Evolutionary conservation across 73 alveolate species (phyloP).

Genomic region (Paramecium bursaria): DNA sequence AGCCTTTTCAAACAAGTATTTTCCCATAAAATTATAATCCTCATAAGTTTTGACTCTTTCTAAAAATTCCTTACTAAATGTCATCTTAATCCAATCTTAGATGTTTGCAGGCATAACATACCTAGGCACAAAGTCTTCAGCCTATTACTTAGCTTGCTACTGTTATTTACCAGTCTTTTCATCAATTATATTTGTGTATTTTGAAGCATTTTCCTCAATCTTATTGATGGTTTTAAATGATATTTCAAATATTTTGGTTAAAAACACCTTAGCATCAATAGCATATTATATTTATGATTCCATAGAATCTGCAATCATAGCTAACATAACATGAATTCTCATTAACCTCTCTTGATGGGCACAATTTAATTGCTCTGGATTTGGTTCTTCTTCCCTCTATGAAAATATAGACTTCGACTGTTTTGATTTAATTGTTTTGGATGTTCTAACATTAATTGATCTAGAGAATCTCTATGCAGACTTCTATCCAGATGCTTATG

Average conservation of each 20-base stretch:
- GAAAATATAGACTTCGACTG: constrained; percentile 92
- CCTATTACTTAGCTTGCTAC: constrained; percentile 5
- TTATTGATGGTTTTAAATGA: constrained; percentile 66
- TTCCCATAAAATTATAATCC: constrained; percentile 68
- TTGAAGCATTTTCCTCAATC: constrained; percentile 66
- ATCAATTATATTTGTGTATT: constrained; percentile 58
- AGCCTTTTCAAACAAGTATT: constrained; percentile 66
- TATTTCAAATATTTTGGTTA: constrained; percentile 62
- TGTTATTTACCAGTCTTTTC: constrained; percentile 61
- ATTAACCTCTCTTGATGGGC: constrained; percentile 96
- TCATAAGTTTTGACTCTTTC: constrained; percentile 67
- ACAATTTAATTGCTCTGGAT: constrained; percentile 93
- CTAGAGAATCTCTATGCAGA: constrained; percentile 73
- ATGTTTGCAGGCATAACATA: constrained; percentile 54
- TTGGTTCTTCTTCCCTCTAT: constrained; percentile 94
- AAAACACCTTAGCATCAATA: constrained; percentile 68
- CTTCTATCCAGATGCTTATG: constrained; percentile 86
- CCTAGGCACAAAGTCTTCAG: constrained; percentile 63
- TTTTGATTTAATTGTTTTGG: constrained; percentile 77
- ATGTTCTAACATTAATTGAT: constrained; percentile 81
- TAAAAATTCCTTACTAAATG: constrained; percentile 52
- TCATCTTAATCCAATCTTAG: constrained; percentile 64
- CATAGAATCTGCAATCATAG: constrained; percentile 88
- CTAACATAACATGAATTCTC: constrained; percentile 96
- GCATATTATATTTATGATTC: constrained; percentile 88